Base-by-base conservation (phyloP, 305 asterid species). In the Fraxinus latifolia region DNA sequence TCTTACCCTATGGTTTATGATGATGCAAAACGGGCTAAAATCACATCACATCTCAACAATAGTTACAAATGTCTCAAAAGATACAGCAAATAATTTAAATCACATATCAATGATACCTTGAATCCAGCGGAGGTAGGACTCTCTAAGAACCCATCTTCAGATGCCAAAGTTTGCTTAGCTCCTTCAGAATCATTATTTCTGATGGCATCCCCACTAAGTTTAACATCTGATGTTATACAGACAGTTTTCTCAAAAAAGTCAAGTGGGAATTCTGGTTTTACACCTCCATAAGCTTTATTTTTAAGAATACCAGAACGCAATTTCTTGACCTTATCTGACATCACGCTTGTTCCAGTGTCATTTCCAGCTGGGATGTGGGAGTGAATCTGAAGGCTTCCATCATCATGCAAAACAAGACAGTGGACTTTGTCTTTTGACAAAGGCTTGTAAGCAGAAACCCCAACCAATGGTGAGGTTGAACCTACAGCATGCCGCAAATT, bases 311-410 rank as follows among this genome's bases (percentile, higher is more conserved):
- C 95, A 86, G 96, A 85, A 72, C 98, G 97, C 88, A 96, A 85
- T 85, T 93, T 96, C 89, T 95, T 96, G 78, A 96, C 95, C 86
- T 91, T 96, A 84, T 94, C 98, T 65, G 93, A 92, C 87, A 89
- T 89, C 73, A 92, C 83, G 89, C 90, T 84, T 50, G 87, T 90
- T 71, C 93, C 91, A 39, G 87, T 82, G 85, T 93, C 98, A 67
- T 86, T 85, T 83, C 98, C 99, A 67, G 91, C 86, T 5, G 97
- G 98, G 74, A 92, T 84, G 77, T 96, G 98, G 0, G 97, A 92
- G 88, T 93, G 93, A 77, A 95, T 96, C 90, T 96, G 99, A 80
- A 96, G 99, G 88, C 99, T 96, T 85, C 99, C 99, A 90, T 96
- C 99, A 77, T 96, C 99, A 90, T 95, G 98, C 88, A 96, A 87